Conservation (phyloP, 2,329 filamentous ascomycete genomes). For the Drechslerella dactyloides region DNA sequence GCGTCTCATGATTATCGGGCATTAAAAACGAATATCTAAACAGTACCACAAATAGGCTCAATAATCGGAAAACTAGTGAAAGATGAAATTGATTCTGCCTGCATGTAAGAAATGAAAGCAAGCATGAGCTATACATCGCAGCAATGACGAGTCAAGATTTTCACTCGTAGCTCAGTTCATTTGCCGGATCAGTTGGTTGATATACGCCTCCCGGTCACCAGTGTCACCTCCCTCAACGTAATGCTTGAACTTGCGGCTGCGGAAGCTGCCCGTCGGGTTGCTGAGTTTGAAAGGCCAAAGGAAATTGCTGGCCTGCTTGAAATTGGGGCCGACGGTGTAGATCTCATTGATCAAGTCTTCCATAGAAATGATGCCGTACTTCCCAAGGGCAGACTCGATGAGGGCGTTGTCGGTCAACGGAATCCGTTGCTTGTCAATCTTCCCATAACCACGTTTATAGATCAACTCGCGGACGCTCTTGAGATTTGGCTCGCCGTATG, state of each 20-base stretch:
- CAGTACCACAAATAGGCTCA: no score
- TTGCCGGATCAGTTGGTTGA: constrained; percentile 93
- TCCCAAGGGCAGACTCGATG: constrained; percentile 94
- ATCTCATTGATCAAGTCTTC: constrained; percentile 99
- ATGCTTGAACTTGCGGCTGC: constrained; percentile 96
- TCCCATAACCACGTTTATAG: constrained; percentile 99
- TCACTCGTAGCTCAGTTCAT: constrained; percentile 76
- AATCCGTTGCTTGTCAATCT: constrained; percentile 97
- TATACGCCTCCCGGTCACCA: constrained; percentile 97
- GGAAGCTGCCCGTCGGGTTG: constrained; percentile 98
- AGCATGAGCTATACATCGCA: not conserved
- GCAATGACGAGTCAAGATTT: not conserved
- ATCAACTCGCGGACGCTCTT: constrained; percentile 98
- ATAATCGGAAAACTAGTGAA: no score
- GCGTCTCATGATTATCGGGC: no score
- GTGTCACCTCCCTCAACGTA: constrained; percentile 98
- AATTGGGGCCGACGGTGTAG: constrained; percentile 97
- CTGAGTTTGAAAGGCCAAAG: constrained; percentile 99
- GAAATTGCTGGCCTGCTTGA: constrained; percentile 99
- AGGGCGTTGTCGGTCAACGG: constrained; percentile 96
- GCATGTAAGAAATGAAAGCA: not conserved
- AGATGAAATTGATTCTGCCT: no score
- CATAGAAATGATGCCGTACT: constrained; percentile 99
- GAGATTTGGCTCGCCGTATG: constrained; percentile 99
- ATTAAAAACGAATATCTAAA: no score